These are phyloP conservation scores for Solanum gandarillasii DNA, from an alignment of 257 asterid species.

Conservation along the genomic window DNA sequence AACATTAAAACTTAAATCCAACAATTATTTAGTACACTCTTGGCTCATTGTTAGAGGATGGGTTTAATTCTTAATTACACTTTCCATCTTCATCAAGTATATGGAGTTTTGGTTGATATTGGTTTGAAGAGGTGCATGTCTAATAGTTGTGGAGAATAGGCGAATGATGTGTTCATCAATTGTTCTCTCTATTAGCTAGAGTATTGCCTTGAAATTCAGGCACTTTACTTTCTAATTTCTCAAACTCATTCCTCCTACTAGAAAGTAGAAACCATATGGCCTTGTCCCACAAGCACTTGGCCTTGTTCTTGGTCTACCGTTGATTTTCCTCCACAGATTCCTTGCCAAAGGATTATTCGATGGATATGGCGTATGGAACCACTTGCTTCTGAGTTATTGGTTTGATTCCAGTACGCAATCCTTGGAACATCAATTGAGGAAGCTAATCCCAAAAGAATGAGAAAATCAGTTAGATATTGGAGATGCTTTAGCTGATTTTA, in stretches of 20 bases:
- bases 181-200: not conserved
- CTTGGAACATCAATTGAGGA: not conserved
- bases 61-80: not conserved
- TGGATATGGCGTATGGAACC: not conserved
- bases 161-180: not conserved
- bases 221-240: not conserved
- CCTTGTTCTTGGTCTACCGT: not conserved
- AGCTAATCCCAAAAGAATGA: not conserved
- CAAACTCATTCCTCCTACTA: not conserved
- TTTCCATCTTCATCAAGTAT: not conserved
- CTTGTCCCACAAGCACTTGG: not conserved
- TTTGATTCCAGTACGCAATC: not conserved
- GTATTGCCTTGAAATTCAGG: not conserved
- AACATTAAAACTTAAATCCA: not conserved
- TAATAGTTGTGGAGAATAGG: not conserved
- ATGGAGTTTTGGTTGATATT: not conserved
- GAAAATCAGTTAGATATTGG: not conserved
- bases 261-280: not conserved
- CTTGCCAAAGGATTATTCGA: not conserved
- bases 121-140: not conserved
- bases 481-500: not conserved
- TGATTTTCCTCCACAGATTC: not conserved
- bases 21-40: not conserved
- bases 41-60: not conserved
- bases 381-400: not conserved